Conservation (phyloP, 768 basidiomycete genomes). For the Trametes punicea region DNA sequence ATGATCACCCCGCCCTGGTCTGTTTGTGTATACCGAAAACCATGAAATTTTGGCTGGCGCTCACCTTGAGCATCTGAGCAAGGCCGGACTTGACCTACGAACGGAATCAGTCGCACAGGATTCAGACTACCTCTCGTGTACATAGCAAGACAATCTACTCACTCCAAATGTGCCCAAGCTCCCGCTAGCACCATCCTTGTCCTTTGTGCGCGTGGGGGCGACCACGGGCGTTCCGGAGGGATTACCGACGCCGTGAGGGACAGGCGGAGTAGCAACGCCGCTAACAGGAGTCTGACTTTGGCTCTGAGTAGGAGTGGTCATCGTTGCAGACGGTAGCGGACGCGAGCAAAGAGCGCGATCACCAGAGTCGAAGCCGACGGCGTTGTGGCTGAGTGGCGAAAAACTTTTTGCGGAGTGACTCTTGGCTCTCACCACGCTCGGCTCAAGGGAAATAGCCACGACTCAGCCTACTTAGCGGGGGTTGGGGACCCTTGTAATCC, state of each 20-base stretch:
- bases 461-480: neutral
- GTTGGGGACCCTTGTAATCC: neutral
- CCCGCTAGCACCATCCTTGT: conserved; percentile 50
- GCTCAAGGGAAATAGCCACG: neutral
- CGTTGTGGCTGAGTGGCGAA: conserved; percentile 7
- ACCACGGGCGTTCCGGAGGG: conserved; percentile 38
- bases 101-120: neutral
- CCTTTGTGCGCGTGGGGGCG: conserved; percentile 52
- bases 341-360: neutral
- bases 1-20: conserved; percentile 93
- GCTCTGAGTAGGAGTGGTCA: conserved; percentile 28
- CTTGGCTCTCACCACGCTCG: conserved; percentile 8
- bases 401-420: neutral
- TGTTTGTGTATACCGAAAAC: neutral
- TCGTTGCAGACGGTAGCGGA: conserved; percentile 11
- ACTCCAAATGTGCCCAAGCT: conserved; percentile 75
- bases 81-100: conserved; percentile 86
- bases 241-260: conserved; percentile 36
- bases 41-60: neutral
- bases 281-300: conserved; percentile 23
- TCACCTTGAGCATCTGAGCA: conserved; percentile 92
- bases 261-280: conserved; percentile 24
- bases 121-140: neutral
- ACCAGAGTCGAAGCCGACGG: neutral
- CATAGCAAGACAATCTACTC: conserved; percentile 18